Evolutionary conservation across 129 eudicot genomes (phyloP).

Genomic region (Saussurea involucrata): DNA sequence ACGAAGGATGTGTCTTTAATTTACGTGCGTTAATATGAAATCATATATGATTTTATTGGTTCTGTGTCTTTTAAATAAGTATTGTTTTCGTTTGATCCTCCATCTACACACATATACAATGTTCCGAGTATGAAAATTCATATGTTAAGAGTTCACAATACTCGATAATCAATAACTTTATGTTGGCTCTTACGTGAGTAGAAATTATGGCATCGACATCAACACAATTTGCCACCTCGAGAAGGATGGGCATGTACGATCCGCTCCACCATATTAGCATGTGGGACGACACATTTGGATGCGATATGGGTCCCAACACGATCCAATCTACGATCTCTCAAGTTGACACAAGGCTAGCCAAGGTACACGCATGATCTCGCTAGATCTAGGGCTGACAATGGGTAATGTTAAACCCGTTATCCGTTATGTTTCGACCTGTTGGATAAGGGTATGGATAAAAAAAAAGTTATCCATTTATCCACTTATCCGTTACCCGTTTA

Average conservation of each 20-base stretch:
- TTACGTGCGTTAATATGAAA: too few species aligned
- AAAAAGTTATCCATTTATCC: too few species aligned
- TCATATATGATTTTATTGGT: too few species aligned
- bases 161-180: neutral
- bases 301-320: slow-evolving; percentile 41
- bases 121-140: neutral
- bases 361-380: slow-evolving; percentile 33
- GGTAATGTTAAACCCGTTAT: too few species aligned
- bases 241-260: slow-evolving; percentile 78
- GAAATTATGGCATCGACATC: slow-evolving; percentile 64
- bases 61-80: too few species aligned
- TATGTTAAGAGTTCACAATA: neutral
- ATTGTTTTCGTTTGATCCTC: neutral
- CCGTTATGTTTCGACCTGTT: too few species aligned
- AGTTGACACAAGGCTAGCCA: slow-evolving; percentile 37
- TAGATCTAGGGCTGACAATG: too few species aligned
- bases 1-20: too few species aligned
- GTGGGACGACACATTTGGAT: slow-evolving; percentile 70
- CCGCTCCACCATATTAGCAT: slow-evolving; percentile 71
- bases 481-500: too few species aligned
- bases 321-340: slow-evolving; percentile 36
- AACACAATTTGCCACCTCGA: slow-evolving; percentile 60
- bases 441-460: too few species aligned
- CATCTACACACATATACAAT: neutral
- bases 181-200: neutral